Evolutionary conservation across 1,139 yeast genomes (phyloP).

Genomic region (Saccharomyces hybrid): DNA sequence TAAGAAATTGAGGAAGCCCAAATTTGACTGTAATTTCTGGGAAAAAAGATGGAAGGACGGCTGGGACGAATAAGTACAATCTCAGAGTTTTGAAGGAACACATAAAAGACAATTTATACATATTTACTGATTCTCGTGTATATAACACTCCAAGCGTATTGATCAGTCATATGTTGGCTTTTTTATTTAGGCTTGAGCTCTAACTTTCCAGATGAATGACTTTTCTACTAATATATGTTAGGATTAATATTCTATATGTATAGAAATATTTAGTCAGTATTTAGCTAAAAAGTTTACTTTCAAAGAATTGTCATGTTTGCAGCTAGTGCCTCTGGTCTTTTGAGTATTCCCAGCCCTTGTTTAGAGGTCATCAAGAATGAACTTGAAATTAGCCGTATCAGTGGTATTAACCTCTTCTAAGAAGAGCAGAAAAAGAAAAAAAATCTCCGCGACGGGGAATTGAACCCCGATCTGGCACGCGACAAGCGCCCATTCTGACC

Average conservation of each 20-base stretch:
- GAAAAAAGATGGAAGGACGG: constrained; percentile 86
- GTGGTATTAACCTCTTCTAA: not conserved
- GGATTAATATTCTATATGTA: not conserved
- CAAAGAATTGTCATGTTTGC: not conserved
- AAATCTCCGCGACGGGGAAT: constrained; percentile 36
- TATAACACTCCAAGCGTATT: not conserved
- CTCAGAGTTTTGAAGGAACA: not conserved
- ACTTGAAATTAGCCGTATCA: not conserved
- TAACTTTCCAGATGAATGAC: not conserved
- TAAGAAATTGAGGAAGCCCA: constrained; percentile 71
- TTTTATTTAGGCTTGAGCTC: not conserved
- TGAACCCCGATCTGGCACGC: constrained; percentile 37
- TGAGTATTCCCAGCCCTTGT: not conserved
- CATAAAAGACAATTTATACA: not conserved
- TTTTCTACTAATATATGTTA: not conserved
- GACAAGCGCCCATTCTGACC: constrained; percentile 36
- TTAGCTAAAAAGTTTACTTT: too few species aligned
- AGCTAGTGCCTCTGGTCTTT: not conserved
- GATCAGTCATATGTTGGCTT: not conserved
- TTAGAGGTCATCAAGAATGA: not conserved
- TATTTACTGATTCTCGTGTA: not conserved
- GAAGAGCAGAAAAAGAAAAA: constrained; percentile 4
- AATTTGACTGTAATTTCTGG: constrained; percentile 86
- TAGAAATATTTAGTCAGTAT: not conserved
- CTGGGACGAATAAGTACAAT: constrained; percentile 42